Evolutionary conservation across 176 grass and related monocot species (phyloP).

Genomic region (Raddia guianensis): DNA sequence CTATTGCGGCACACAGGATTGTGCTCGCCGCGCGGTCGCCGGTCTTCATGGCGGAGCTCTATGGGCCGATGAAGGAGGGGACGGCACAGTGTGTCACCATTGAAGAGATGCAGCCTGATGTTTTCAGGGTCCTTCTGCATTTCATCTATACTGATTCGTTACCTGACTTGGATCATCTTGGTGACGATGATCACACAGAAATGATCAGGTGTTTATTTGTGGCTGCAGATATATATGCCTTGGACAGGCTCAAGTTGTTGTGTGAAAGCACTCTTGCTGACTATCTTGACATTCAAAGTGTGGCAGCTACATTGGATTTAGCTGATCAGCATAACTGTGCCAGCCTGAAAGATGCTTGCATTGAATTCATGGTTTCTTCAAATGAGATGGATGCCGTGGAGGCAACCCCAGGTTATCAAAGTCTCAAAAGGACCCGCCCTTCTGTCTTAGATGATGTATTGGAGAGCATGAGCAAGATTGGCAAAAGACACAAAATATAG

Average conservation of each 20-base stretch:
- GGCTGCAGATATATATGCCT: slow-evolving; percentile 28
- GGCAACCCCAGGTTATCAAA: not conserved
- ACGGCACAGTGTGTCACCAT: not conserved
- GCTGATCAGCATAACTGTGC: slow-evolving; percentile 35
- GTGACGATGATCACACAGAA: not conserved
- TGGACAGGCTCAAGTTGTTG: slow-evolving; percentile 19
- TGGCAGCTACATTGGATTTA: slow-evolving; percentile 29
- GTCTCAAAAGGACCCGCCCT: not conserved
- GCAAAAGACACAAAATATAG: not conserved
- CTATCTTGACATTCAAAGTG: slow-evolving; percentile 17
- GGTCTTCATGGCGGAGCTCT: slow-evolving; percentile 39
- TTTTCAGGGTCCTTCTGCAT: slow-evolving; percentile 39
- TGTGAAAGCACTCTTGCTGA: slow-evolving; percentile 13
- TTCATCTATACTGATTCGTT: slow-evolving; percentile 32
- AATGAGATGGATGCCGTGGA: not conserved
- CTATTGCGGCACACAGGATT: slow-evolving; percentile 30
- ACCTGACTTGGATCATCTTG: not conserved
- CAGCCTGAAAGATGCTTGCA: slow-evolving; percentile 2
- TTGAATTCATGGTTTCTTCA: too few relatives aligned
- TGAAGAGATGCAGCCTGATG: slow-evolving; percentile 27
- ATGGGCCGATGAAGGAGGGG: not conserved
- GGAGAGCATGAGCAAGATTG: not conserved
- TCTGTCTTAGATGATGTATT: not conserved
- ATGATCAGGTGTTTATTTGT: slow-evolving; percentile 18
- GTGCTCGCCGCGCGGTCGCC: slow-evolving; percentile 40